phyloP scores from a whole-genome alignment of 1,284 basidiomycete species.

The Rhodofomes roseus region DNA sequence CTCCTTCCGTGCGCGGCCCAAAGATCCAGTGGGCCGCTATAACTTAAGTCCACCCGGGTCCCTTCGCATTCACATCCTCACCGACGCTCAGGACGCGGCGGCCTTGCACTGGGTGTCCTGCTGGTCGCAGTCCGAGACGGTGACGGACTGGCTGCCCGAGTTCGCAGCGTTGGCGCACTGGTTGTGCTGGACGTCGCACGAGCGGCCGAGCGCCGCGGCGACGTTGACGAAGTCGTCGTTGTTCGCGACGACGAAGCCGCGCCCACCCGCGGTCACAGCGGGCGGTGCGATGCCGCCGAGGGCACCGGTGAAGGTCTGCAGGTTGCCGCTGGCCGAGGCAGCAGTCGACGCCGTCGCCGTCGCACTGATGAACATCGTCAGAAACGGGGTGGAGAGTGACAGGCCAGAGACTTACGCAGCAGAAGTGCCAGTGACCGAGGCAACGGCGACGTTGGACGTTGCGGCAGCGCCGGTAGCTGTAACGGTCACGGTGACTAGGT shows the following conservation, averaged over 20 bases:
- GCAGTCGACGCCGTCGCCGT: background rate
- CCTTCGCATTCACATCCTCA: background rate
- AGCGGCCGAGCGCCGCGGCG: slow-evolving; percentile 48
- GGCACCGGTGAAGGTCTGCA: slow-evolving; percentile 55
- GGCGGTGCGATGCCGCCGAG: slow-evolving; percentile 45
- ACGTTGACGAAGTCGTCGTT: slow-evolving; percentile 49
- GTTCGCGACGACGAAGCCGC: slow-evolving; percentile 44
- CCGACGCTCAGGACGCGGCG: background rate
- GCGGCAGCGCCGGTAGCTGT: slow-evolving; percentile 14
- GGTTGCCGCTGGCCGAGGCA: slow-evolving; percentile 33
- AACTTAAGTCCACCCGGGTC: background rate
- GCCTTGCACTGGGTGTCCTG: slow-evolving; percentile 46
- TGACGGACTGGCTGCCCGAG: slow-evolving; percentile 35
- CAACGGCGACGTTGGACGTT: slow-evolving; percentile 21
- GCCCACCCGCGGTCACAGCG: slow-evolving; percentile 40
- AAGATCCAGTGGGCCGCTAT: slow-evolving; percentile 4
- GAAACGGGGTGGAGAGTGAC: background rate
- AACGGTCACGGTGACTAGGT: slow-evolving; percentile 8
- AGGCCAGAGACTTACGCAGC: slow-evolving; percentile 17
- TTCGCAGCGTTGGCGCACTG: slow-evolving; percentile 37
- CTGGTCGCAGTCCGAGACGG: slow-evolving; percentile 46
- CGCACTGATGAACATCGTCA: background rate
- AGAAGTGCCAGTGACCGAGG: slow-evolving; percentile 15
- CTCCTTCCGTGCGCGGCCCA: slow-evolving; percentile 1
- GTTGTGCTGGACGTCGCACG: slow-evolving; percentile 61